Conservation (phyloP, 495 filamentous ascomycete genomes). For the Penicillium paxilli region DNA sequence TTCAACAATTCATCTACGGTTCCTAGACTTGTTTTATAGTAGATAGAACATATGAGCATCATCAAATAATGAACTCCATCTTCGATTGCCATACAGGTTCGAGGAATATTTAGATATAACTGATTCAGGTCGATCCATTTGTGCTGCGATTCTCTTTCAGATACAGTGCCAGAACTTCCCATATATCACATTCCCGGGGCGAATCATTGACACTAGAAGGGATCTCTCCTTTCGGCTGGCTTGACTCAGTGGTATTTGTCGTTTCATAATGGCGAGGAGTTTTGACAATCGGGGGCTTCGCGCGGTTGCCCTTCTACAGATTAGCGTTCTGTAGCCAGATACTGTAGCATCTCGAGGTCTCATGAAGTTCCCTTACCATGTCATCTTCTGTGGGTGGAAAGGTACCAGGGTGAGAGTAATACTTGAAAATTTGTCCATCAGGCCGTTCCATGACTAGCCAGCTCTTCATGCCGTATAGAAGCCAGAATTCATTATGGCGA, state of each 20-base stretch:
- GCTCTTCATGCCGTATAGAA: conserved; percentile 14
- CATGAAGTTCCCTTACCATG: background rate
- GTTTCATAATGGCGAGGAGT: background rate
- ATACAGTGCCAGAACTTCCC: background rate
- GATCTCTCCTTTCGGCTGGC: background rate
- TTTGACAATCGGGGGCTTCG: background rate
- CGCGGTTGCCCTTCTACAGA: background rate
- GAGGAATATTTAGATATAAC: too few species aligned
- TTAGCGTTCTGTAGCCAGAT: background rate
- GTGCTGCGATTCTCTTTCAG: too few species aligned
- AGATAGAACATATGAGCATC: too few species aligned
- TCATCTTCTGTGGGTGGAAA: background rate
- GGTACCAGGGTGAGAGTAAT: conserved; percentile 1
- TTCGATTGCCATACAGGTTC: too few species aligned
- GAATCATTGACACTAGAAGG: background rate
- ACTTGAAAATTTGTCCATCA: conserved; percentile 4
- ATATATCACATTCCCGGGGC: background rate
- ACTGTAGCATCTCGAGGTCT: background rate
- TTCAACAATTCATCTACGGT: too few species aligned
- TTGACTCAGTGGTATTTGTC: background rate
- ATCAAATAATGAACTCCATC: too few species aligned
- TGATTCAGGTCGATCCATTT: too few species aligned
- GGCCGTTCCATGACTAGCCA: conserved; percentile 7
- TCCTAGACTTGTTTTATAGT: too few species aligned
- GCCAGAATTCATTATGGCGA: conserved; percentile 18